Evolutionary conservation across 1,284 basidiomycete species (phyloP), one percentile per base, ranked within the genome.

Genomic region (Fomitopsis pinicola): DNA sequence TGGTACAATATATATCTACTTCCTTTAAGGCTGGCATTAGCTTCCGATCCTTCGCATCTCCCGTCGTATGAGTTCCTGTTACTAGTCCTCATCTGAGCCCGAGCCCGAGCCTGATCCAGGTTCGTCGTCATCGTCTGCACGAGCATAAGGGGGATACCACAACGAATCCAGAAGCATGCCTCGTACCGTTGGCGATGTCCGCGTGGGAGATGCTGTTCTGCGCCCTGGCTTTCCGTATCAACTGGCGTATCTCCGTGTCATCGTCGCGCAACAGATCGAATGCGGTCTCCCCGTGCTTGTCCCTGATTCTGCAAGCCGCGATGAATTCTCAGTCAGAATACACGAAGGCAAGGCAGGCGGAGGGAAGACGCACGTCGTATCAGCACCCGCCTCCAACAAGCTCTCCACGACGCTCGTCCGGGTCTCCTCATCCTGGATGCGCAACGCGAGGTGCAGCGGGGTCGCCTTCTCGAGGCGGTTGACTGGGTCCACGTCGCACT

Each of bases 401-500:
- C 82, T 86, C 64, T 85, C 80, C 26, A 90, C 84, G 61, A 88
- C 73, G 55, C 76, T 68, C 54, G 69, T 69, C 44, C 92, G 79
- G 8, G 85, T 75, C 45, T 88, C 86, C 6, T 78, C 77, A 61
- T 93, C 81, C 64, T 86, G 80, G 59, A 89, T 73, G 66, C 79
- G 76, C 17, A 92, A 80, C 1, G 93, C 94, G 19, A 94, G 82
- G 72, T 96, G 94, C 10, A 97, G 78, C 1, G 94, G 94, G 0
- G 94, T 96, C 42, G 89, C 86, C 9, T 84, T 83, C 44, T 89
- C 86, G 36, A 91, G 74, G 22, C 83, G 80, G 73, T 95, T 95
- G 68, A 86, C 80, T 19, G 87, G 82, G 71, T 96, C 94, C 58
- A 95, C 92, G 69, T 96, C 92, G 74, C 93, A 95, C 12, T 79